These are phyloP conservation scores for Hanseniaspora clermontiae DNA, from an alignment of 805 yeast genomes.

Conservation along the genomic window DNA sequence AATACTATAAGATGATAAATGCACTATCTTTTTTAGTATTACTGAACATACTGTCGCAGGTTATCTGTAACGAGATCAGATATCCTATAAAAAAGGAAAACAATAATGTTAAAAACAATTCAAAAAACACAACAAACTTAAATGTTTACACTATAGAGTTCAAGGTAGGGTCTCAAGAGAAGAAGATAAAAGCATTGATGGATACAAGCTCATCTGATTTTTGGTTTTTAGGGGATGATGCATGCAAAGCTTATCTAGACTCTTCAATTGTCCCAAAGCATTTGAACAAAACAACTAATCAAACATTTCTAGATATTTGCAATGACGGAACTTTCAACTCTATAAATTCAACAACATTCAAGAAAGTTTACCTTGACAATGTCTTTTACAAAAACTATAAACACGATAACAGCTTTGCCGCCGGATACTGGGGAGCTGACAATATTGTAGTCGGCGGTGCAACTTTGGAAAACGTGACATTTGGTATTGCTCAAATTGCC, in stretches of 20 bases:
- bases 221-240: background rate
- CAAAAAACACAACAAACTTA: background rate
- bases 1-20: background rate
- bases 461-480: background rate
- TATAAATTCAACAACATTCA: background rate
- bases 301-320: background rate
- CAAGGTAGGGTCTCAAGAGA: constrained; percentile 20
- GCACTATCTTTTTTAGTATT: background rate
- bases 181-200: constrained; percentile 41
- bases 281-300: background rate
- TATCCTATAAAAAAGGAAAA: background rate
- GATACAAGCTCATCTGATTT: constrained; percentile 50
- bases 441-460: background rate
- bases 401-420: background rate
- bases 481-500: background rate
- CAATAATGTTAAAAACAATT: background rate
- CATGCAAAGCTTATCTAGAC: background rate
- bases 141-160: background rate
- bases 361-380: background rate
- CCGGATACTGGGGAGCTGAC: background rate
- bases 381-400: background rate
- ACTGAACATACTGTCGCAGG: background rate
- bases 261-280: background rate
- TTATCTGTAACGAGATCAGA: background rate
- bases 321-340: background rate